A percentile compares a stretch with the other conserved stretches of the same genome.
Conservation (phyloP, 2,329 filamentous ascomycete genomes). For the Thelonectria blattea region DNA sequence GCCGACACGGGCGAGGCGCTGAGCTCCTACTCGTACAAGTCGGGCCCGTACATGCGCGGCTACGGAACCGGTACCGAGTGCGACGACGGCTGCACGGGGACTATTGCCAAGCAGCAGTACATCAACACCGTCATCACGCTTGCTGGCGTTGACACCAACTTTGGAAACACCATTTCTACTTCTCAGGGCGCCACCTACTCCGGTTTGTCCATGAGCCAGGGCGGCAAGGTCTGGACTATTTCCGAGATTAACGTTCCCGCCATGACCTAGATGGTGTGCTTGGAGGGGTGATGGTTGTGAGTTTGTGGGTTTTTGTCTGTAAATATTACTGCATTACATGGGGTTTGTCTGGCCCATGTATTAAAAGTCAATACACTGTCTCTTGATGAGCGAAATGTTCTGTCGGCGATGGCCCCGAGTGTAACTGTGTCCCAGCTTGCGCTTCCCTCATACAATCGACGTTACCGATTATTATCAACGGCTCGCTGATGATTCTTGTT, state of each 20-base stretch:
- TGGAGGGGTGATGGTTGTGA: background rate
- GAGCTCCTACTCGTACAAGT: slow-evolving; percentile 27
- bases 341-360: background rate
- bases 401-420: too few relatives aligned
- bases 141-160: slow-evolving; percentile 23
- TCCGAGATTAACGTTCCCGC: slow-evolving; percentile 25
- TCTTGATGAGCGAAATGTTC: background rate
- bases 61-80: slow-evolving; percentile 33
- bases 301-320: background rate
- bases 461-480: too few relatives aligned
- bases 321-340: background rate
- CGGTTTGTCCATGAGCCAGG: slow-evolving; percentile 19
- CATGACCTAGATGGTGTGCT: slow-evolving; percentile 13
- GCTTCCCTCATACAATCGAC: too few relatives aligned
- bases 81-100: slow-evolving; percentile 24
- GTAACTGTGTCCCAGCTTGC: too few relatives aligned
- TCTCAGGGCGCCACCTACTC: slow-evolving; percentile 27
- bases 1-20: slow-evolving; percentile 25
- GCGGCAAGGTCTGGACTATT: slow-evolving; percentile 29
- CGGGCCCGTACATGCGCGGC: slow-evolving; percentile 29
- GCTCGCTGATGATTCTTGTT: too few relatives aligned
- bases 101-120: slow-evolving; percentile 26
- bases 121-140: slow-evolving; percentile 30
- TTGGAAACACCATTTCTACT: slow-evolving; percentile 25
- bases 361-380: background rate